Conservation (phyloP, 1,284 basidiomycete species). For the Sporisorium graminicola region DNA sequence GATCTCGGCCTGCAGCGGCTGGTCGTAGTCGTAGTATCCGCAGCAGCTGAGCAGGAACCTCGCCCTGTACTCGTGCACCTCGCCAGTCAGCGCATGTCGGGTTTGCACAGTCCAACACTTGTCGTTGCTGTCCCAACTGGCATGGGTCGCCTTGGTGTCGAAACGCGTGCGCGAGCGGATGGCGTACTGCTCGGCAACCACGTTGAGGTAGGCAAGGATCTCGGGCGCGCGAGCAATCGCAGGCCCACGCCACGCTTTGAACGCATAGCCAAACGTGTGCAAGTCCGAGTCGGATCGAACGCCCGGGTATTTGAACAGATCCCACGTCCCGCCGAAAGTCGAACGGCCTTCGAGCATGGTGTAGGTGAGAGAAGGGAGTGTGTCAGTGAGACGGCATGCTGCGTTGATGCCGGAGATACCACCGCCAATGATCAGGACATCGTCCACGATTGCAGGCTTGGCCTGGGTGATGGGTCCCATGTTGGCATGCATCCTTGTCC, state of each 20-base stretch:
- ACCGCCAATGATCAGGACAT: not conserved
- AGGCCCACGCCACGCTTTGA: conserved; percentile 2
- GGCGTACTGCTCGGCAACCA: not conserved
- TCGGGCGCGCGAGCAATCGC: not conserved
- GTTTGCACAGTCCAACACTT: not conserved
- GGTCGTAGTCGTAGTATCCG: conserved; percentile 1
- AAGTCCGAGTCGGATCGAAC: conserved; percentile 1
- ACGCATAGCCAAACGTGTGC: conserved; percentile 4
- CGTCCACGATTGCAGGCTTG: no score
- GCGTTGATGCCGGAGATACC: conserved; percentile 4
- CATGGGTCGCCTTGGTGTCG: not conserved
- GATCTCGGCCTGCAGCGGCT: not conserved
- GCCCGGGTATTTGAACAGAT: conserved; percentile 2
- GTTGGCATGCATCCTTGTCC: no score
- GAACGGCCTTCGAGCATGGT: not conserved
- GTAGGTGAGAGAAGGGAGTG: not conserved
- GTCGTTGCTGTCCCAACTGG: not conserved
- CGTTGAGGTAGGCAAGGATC: not conserved
- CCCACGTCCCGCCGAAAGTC: not conserved
- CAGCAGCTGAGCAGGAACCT: not conserved
- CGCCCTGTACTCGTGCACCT: not conserved
- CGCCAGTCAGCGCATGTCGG: not conserved
- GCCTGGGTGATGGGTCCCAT: no score
- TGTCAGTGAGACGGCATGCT: conserved; percentile 1
- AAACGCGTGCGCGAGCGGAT: not conserved